A percentile compares a stretch with the other conserved stretches of the same genome.
Conservation (phyloP, 2,329 filamentous ascomycete species). For the Fusarium vanettenii region DNA sequence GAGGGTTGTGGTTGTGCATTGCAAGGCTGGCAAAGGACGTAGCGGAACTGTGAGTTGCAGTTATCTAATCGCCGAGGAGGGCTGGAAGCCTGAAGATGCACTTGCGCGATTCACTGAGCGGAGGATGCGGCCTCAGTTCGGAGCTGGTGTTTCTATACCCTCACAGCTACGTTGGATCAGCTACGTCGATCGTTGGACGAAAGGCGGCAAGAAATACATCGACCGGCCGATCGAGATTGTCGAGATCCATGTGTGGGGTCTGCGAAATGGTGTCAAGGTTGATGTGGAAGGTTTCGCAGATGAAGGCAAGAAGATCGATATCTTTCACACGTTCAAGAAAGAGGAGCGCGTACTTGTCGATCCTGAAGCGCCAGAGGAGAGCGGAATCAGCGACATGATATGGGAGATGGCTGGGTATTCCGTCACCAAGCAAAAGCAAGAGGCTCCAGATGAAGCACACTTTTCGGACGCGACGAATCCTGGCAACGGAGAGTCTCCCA, state of each 20-base stretch:
- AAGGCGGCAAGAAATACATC: slow-evolving; percentile 79
- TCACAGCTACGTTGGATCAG: slow-evolving; percentile 89
- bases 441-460: slow-evolving; percentile 52
- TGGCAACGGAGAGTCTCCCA: slow-evolving; percentile 3
- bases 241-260: slow-evolving; percentile 90
- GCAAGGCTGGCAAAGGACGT: slow-evolving; percentile 95
- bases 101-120: slow-evolving; percentile 76
- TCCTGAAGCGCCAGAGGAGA: slow-evolving; percentile 62
- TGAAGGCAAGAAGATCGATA: slow-evolving; percentile 88
- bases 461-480: slow-evolving; percentile 46
- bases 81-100: slow-evolving; percentile 65
- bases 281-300: slow-evolving; percentile 86
- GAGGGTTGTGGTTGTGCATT: slow-evolving; percentile 91
- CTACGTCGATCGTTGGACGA: slow-evolving; percentile 90
- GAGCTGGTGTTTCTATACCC: slow-evolving; percentile 89
- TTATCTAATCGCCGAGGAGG: slow-evolving; percentile 89
- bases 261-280: slow-evolving; percentile 89
- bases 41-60: slow-evolving; percentile 90
- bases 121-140: slow-evolving; percentile 90
- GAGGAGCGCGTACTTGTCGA: slow-evolving; percentile 78
- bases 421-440: slow-evolving; percentile 44
- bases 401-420: slow-evolving; percentile 63
- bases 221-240: slow-evolving; percentile 86
- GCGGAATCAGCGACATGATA: slow-evolving; percentile 62
- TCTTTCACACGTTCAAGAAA: slow-evolving; percentile 82